Evolutionary conservation across 148 eudicot species (phyloP).

Genomic region (Nepenthes mirabilis): DNA sequence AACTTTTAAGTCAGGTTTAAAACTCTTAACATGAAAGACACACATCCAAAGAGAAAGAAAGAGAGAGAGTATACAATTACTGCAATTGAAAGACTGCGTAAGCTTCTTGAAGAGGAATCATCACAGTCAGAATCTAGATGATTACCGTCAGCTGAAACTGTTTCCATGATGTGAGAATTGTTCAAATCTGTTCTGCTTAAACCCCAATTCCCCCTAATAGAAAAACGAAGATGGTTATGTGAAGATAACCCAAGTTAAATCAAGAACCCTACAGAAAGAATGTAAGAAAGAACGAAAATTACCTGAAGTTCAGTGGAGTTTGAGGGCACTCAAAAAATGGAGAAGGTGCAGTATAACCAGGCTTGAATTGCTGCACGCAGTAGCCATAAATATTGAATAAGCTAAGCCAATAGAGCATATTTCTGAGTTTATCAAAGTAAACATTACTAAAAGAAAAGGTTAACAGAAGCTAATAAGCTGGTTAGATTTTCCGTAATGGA

Average conservation of each 20-base stretch:
- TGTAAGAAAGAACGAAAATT: not conserved
- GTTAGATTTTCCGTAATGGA: no score
- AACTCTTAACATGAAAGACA: not conserved
- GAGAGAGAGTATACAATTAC: not conserved
- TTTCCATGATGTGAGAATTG: not conserved
- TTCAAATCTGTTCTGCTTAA: not conserved
- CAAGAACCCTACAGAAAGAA: not conserved
- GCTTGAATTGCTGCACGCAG: constrained; percentile 39
- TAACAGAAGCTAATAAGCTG: no score
- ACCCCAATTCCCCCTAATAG: not conserved
- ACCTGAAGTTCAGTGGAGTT: constrained; percentile 52
- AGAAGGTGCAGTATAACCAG: constrained; percentile 65
- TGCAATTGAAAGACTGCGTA: not conserved
- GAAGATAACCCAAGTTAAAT: not conserved
- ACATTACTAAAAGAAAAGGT: no score
- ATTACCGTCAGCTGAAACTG: not conserved
- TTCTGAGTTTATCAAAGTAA: no score
- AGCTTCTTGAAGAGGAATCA: not conserved
- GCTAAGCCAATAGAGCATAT: not conserved
- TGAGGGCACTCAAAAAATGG: constrained; percentile 34
- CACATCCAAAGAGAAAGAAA: not conserved
- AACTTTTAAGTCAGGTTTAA: not conserved
- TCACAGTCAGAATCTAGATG: not conserved
- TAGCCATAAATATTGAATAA: not conserved
- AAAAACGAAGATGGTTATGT: not conserved